Percentiles rank a stretch among this genome's conserved stretches.
Evolutionary conservation across 192 early-diverging fungal genomes (phyloP).

Genomic region (Dissophora ornata): DNA sequence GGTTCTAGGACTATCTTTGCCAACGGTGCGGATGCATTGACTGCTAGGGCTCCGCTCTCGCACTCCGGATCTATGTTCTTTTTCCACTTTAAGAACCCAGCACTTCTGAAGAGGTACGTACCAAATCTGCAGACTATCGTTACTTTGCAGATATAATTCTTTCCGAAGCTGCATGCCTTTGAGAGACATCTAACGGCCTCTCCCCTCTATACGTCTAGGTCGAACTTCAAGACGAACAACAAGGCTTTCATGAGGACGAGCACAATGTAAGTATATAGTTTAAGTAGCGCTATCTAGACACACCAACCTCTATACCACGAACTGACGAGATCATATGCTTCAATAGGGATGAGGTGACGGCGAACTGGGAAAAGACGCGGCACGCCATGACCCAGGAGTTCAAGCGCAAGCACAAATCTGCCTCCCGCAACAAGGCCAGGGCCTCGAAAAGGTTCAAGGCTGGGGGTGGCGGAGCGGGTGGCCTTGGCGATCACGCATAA

Average conservation of each 20-base stretch:
- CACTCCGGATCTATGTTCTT: conserved; percentile 56
- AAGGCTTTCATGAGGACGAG: conserved; percentile 60
- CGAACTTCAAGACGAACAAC: conserved; percentile 51
- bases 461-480: background rate
- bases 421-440: conserved; percentile 52
- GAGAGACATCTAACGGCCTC: no score
- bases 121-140: no score
- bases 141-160: no score
- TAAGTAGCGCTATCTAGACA: background rate
- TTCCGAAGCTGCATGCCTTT: no score
- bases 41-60: conserved; percentile 19
- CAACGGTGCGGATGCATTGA: conserved; percentile 18
- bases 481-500: conserved; percentile 4
- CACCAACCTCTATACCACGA: background rate
- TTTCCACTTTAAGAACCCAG: conserved; percentile 56
- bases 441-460: conserved; percentile 39
- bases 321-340: background rate
- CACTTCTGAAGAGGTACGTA: conserved; percentile 50
- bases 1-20: conserved; percentile 32
- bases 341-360: conserved; percentile 65
- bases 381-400: conserved; percentile 71
- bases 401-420: conserved; percentile 73
- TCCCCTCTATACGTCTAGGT: conserved; percentile 5
- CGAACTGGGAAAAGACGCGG: conserved; percentile 64
- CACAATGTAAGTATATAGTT: conserved; percentile 59